A percentile compares a stretch with the other conserved stretches of the same genome.
Conservation (phyloP, 129 eudicot species). For the Tanacetum coccineum region DNA sequence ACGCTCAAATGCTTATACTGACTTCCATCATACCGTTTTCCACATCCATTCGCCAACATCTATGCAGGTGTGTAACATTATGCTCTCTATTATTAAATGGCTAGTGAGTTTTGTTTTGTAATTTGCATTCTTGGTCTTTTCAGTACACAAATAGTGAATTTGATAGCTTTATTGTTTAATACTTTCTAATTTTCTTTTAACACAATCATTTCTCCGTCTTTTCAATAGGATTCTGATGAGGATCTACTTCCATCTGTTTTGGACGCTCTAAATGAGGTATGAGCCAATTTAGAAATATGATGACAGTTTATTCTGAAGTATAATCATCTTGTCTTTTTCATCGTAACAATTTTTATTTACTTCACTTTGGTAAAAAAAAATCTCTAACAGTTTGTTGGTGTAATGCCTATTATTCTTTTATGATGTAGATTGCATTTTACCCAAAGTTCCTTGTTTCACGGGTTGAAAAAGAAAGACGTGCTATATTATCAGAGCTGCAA, state of each 20-base stretch:
- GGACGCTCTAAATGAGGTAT: constrained; percentile 95
- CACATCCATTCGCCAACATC: constrained; percentile 95
- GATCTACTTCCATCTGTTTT: constrained; percentile 91
- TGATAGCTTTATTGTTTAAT: constrained; percentile 11
- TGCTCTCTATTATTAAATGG: not conserved
- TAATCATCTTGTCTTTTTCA: not conserved
- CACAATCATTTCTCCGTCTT: constrained; percentile 8
- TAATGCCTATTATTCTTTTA: constrained; percentile 19
- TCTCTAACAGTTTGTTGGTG: not conserved
- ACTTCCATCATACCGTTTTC: constrained; percentile 96
- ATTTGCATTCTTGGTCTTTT: not conserved
- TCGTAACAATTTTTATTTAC: not conserved
- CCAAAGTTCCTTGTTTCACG: constrained; percentile 92
- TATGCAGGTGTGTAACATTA: constrained; percentile 57
- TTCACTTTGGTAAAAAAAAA: not conserved
- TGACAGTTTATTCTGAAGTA: not conserved
- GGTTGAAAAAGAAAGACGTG: constrained; percentile 97
- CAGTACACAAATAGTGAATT: not conserved
- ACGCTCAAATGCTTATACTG: constrained; percentile 98
- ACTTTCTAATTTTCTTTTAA: not conserved
- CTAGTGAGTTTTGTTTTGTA: not conserved
- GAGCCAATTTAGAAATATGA: constrained; percentile 8
- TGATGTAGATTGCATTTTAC: constrained; percentile 77
- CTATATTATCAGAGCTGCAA: constrained; percentile 92
- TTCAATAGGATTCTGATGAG: constrained; percentile 68